These are phyloP conservation scores for Flaveria trinervia DNA, from an alignment of 129 eudicot species.

Conservation along the genomic window DNA sequence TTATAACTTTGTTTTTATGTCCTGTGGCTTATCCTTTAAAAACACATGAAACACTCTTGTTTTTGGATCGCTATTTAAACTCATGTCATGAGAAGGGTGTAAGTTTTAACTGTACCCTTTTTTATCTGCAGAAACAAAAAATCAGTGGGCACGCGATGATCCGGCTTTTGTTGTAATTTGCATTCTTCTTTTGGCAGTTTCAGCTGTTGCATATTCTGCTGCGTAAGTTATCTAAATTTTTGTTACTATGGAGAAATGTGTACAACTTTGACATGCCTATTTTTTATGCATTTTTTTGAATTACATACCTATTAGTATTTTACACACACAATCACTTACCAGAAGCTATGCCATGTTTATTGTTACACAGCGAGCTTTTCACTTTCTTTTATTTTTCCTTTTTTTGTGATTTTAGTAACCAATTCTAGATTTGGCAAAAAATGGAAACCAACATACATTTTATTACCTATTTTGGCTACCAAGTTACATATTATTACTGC, in stretches of 20 bases:
- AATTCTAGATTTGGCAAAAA: not conserved
- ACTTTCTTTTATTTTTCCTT: not conserved
- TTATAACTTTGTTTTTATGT: not conserved
- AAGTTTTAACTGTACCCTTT: slow-evolving; percentile 7
- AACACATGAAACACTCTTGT: not conserved
- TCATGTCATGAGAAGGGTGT: not conserved
- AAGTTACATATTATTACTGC: not conserved
- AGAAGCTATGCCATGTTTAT: slow-evolving; percentile 8
- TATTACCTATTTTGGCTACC: not conserved
- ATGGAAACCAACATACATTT: not conserved
- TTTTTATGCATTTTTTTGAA: not conserved
- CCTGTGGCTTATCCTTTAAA: not conserved
- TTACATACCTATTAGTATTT: not conserved
- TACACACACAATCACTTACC: slow-evolving; percentile 11
- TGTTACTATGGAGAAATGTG: slow-evolving; percentile 3
- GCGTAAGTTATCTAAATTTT: slow-evolving; percentile 62
- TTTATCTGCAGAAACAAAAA: slow-evolving; percentile 84
- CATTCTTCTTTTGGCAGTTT: slow-evolving; percentile 82
- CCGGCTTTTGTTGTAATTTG: slow-evolving; percentile 97
- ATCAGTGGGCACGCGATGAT: slow-evolving; percentile 99
- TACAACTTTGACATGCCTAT: not conserved
- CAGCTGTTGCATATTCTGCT: slow-evolving; percentile 87
- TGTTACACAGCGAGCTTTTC: not conserved
- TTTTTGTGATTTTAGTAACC: not conserved
- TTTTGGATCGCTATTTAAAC: slow-evolving; percentile 2